Evolutionary conservation across 331 rosid genomes (phyloP), one percentile per base, ranked within the genome.

Genomic region (Pyrus hybrid): DNA sequence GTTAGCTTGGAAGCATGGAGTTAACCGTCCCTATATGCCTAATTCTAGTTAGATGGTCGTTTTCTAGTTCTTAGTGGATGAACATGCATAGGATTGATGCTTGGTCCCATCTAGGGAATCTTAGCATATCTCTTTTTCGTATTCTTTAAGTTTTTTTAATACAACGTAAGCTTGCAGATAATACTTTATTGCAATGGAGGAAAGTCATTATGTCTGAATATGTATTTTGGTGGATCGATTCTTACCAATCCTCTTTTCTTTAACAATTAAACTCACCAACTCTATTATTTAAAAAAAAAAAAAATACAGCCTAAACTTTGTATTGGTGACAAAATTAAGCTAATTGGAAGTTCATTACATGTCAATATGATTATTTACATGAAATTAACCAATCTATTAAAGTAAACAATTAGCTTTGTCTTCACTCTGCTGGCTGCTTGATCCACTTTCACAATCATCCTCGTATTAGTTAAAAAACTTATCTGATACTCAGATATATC

Each of bases 21-120:
- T 2, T 51, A 51, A 51, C 57, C 2, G 57, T 51, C 57, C 21
- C 21, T 51, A 17, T 51, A 16, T 16, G 57, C 57, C 57, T 51
- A 51, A 51, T 51, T 51, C 57, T 51, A 51, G 57, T 51, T 51
- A 51, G 20, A 51, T 6, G 21, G 57, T 62, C 22, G 13, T 63
- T 20, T 70, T 63, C n/a, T 30, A 30, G 43, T 20, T n/a, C 33
- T 43, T 58, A 58, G 61, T 68, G 49, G 69, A 60, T 29, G 70
- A 69, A 62, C 66, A 58, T 22, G 80, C 60, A 37, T 28, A 3
- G 62, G 30, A 43, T 68, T 77, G 65, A 67, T 28, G 77, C 22
- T 51, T 28, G n/a, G 13, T n/a, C 67, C 62, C 28, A 9, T 18
- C 63, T 49, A 56, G 14, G 68, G 41, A 67, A 76, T 17, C 41